These are phyloP conservation scores for Trametes punicea DNA, from an alignment of 768 basidiomycete genomes.

Conservation along the genomic window DNA sequence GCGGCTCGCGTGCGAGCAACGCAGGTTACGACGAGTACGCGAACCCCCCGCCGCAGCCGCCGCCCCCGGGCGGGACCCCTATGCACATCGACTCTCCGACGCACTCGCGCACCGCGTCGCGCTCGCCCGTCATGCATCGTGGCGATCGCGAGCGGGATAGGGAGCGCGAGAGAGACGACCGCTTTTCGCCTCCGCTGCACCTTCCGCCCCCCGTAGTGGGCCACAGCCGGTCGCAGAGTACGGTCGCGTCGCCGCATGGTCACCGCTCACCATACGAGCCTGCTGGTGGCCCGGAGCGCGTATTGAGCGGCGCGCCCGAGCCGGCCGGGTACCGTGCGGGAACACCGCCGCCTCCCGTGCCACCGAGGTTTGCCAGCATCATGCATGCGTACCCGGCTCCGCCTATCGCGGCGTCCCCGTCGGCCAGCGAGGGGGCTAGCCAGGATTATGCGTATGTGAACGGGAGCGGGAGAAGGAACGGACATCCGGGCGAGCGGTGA, in stretches of 20 bases:
- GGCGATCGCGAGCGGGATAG: slow-evolving; percentile 22
- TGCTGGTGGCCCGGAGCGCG: not conserved
- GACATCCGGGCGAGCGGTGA: slow-evolving; percentile 15
- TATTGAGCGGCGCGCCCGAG: not conserved
- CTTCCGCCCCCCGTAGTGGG: slow-evolving; percentile 8
- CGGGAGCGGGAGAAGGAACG: slow-evolving; percentile 18
- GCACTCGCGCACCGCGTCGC: slow-evolving; percentile 24
- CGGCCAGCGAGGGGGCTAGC: slow-evolving; percentile 29
- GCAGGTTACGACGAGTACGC: slow-evolving; percentile 21
- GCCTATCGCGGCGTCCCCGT: slow-evolving; percentile 25
- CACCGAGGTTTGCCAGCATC: slow-evolving; percentile 62
- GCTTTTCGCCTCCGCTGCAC: slow-evolving; percentile 19
- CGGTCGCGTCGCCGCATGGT: slow-evolving; percentile 23
- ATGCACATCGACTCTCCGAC: slow-evolving; percentile 15
- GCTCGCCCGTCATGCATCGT: slow-evolving; percentile 29
- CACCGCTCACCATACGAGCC: slow-evolving; percentile 29
- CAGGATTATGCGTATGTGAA: slow-evolving; percentile 29
- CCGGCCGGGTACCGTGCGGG: slow-evolving; percentile 5
- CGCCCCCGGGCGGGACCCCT: slow-evolving; percentile 4
- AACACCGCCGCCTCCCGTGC: slow-evolving; percentile 34
- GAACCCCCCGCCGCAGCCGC: not conserved
- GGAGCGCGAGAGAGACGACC: slow-evolving; percentile 22
- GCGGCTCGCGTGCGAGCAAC: slow-evolving; percentile 21
- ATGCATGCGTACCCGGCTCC: slow-evolving; percentile 63
- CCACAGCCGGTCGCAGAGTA: slow-evolving; percentile 19